A percentile compares a stretch with the other conserved stretches of the same genome.
These are phyloP conservation scores for Lizonia empirigonia DNA, from an alignment of 2,329 filamentous ascomycete species.

Conservation along the genomic window DNA sequence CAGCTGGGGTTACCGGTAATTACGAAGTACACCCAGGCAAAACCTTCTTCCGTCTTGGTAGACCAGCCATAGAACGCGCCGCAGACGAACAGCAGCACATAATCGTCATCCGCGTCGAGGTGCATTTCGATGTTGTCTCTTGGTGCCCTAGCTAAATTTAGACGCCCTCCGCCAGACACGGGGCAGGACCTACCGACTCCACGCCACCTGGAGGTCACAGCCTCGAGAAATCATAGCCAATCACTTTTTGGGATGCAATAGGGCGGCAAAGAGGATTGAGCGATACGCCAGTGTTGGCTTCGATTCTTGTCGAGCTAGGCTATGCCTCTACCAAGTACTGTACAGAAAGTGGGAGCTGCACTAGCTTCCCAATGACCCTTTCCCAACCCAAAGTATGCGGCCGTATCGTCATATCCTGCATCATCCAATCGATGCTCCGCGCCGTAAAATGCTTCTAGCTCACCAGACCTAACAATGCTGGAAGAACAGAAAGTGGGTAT, in stretches of 20 bases:
- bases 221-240: conserved; percentile 12
- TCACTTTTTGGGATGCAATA: conserved; percentile 6
- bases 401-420: conserved; percentile 25
- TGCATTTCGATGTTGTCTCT: conserved; percentile 19
- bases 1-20: conserved; percentile 25
- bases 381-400: conserved; percentile 9
- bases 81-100: conserved; percentile 9
- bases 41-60: conserved; percentile 21
- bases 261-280: conserved; percentile 19
- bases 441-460: conserved; percentile 31
- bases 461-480: conserved; percentile 31
- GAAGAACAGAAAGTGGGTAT: conserved; percentile 51
- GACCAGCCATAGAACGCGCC: conserved; percentile 19
- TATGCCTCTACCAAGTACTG: conserved; percentile 32
- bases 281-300: conserved; percentile 36
- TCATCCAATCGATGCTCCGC: conserved; percentile 32
- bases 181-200: conserved; percentile 11
- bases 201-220: conserved; percentile 21
- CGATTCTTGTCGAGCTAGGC: conserved; percentile 28
- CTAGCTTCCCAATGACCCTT: conserved; percentile 40
- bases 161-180: conserved; percentile 18
- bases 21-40: conserved; percentile 18
- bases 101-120: conserved; percentile 19
- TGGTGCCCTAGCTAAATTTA: conserved; percentile 27
- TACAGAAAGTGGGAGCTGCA: conserved; percentile 44